These are phyloP conservation scores for Amphirosellinia nigrospora DNA, from an alignment of 495 filamentous ascomycete species.

Conservation along the genomic window DNA sequence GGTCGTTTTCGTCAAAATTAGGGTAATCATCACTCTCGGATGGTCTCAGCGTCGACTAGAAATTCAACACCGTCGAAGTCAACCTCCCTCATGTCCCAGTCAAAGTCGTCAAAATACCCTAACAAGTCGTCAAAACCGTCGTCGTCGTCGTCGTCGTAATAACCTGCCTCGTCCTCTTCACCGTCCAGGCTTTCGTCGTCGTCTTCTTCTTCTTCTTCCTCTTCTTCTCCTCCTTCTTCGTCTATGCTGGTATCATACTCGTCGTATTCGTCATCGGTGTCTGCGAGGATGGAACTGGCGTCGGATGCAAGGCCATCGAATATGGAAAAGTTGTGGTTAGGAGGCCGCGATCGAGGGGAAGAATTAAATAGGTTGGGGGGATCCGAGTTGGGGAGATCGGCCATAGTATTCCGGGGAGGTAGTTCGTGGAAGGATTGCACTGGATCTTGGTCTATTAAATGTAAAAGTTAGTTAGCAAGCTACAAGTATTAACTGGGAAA, in stretches of 20 bases:
- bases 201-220: neutral
- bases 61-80: constrained; percentile 7
- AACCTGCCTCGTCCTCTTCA: neutral
- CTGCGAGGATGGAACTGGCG: neutral
- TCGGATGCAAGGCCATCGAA: constrained; percentile 10
- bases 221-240: neutral
- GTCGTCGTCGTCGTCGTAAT: neutral
- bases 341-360: neutral
- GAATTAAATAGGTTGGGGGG: neutral
- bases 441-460: neutral
- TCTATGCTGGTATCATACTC: constrained; percentile 1
- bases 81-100: constrained; percentile 9
- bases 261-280: constrained; percentile 6
- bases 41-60: constrained; percentile 14
- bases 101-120: constrained; percentile 19
- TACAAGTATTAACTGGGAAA: neutral
- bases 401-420: constrained; percentile 1
- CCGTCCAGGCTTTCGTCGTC: neutral
- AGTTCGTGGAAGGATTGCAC: neutral
- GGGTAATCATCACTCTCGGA: neutral
- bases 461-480: neutral
- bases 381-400: constrained; percentile 13
- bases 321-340: too few species aligned
- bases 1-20: constrained; percentile 4
- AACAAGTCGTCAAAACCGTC: too few species aligned